Evolutionary conservation across 257 asterid species (phyloP), one percentile per base, ranked within the genome.

Genomic region (Salvia hispanica): DNA sequence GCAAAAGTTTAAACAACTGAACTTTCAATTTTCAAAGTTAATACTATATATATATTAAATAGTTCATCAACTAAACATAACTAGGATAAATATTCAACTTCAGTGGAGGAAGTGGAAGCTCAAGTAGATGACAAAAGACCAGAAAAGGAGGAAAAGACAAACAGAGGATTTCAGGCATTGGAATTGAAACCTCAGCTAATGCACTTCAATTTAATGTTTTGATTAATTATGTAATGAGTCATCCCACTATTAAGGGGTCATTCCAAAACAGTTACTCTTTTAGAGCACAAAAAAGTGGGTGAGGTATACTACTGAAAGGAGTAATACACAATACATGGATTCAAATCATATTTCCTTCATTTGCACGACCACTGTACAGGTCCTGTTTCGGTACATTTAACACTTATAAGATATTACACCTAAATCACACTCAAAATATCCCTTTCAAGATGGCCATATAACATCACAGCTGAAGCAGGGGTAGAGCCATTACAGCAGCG

Each of bases 401-500:
- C 18, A 72, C 56, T 57, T 62, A 54, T 53, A 28, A 46, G 62
- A 66, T 74, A 44, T 58, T 12, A 57, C 52, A 51, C 51, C 62
- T 56, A 16, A 54, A 58, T 45, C 59, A 58, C 75, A 70, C 72
- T 25, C 62, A 70, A 14, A 56, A 55, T 25, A 46, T 50, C 63
- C 62, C 36, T 61, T 74, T 39, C 57, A 28, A 51, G 47, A 72
- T 13, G 4, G 61, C 50, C 67, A 25, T 34, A 36, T 46, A 36
- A 21, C 45, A 73, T 83, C 86, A 91, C 64, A 85, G 87, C 77
- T 88, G 96, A 80, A 87, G 90, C 76, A 94, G 79, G 72, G 99
- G 99, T 62, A 94, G 78, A 39, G 98, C 93, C 99, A 94, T 91
- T 14, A 94, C 86, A 60, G 78, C 82, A 69, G 86, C 96, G 74